phyloP scores from a whole-genome alignment of 2,329 filamentous ascomycete genomes.

The Aspergillus neoniger region DNA sequence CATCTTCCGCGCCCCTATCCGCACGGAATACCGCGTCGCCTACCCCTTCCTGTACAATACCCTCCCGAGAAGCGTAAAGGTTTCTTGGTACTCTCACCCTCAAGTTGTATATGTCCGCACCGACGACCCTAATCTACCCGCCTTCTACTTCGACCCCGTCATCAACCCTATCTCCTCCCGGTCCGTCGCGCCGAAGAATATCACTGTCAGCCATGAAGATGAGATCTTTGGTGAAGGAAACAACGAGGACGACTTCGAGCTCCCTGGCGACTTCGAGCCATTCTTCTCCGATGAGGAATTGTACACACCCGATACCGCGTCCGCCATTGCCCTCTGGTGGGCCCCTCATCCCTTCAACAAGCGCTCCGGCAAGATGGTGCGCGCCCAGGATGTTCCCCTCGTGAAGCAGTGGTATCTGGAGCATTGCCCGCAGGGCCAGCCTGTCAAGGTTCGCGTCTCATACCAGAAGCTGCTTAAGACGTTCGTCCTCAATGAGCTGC shows the following conservation, averaged over 20 bases:
- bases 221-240: conserved; percentile 83
- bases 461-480: conserved; percentile 98
- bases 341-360: conserved; percentile 94
- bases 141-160: conserved; percentile 96
- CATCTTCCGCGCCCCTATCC: conserved; percentile 92
- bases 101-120: conserved; percentile 88
- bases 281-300: conserved; percentile 89
- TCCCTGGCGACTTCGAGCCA: conserved; percentile 77
- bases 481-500: conserved; percentile 92
- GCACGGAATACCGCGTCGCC: conserved; percentile 92
- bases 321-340: conserved; percentile 96
- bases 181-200: conserved; percentile 89
- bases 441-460: conserved; percentile 95
- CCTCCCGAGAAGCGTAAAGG: conserved; percentile 86
- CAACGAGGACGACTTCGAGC: conserved; percentile 78
- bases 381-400: conserved; percentile 92
- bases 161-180: conserved; percentile 98
- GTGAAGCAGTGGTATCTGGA: conserved; percentile 99
- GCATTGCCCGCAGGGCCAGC: conserved; percentile 85
- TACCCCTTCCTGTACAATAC: conserved; percentile 97
- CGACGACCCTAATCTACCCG: conserved; percentile 84
- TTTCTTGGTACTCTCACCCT: conserved; percentile 91
- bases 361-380: conserved; percentile 91
- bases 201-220: conserved; percentile 90
- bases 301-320: conserved; percentile 83